Percentiles rank a stretch among this genome's conserved stretches.
Conservation (phyloP, 148 eudicot genomes). For the Rhododendron henanense region DNA sequence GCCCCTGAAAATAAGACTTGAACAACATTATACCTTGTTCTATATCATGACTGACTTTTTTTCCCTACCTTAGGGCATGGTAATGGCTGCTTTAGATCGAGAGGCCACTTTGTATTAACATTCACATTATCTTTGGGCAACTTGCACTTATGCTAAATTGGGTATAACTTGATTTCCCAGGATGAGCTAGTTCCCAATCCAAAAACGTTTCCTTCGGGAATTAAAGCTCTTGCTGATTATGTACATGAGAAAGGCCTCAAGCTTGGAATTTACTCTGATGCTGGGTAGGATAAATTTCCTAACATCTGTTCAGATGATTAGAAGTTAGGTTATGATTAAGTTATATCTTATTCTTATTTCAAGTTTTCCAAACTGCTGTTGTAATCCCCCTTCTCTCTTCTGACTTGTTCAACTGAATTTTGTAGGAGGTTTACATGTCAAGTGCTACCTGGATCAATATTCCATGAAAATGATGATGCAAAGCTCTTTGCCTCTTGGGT, state of each 20-base stretch:
- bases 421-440: slow-evolving; percentile 77
- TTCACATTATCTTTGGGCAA: not conserved
- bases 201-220: slow-evolving; percentile 80
- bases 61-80: not conserved
- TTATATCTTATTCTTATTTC: not conserved
- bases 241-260: slow-evolving; percentile 87
- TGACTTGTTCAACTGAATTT: slow-evolving; percentile 17
- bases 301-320: not conserved
- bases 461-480: slow-evolving; percentile 69
- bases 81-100: not conserved
- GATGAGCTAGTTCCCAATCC: slow-evolving; percentile 70
- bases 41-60: not conserved
- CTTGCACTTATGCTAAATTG: not conserved
- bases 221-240: slow-evolving; percentile 89
- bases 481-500: slow-evolving; percentile 88
- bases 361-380: not conserved
- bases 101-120: not conserved
- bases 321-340: not conserved
- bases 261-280: slow-evolving; percentile 97
- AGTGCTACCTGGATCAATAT: slow-evolving; percentile 91
- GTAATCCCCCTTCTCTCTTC: not conserved
- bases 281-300: slow-evolving; percentile 61
- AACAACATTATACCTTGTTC: not conserved
- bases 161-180: slow-evolving; percentile 34
- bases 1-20: not conserved